Percentiles rank a stretch among this genome's conserved stretches.
These are phyloP conservation scores for Plasmodium adleri DNA, from an alignment of 169 alveolate genomes.

Conservation along the genomic window DNA sequence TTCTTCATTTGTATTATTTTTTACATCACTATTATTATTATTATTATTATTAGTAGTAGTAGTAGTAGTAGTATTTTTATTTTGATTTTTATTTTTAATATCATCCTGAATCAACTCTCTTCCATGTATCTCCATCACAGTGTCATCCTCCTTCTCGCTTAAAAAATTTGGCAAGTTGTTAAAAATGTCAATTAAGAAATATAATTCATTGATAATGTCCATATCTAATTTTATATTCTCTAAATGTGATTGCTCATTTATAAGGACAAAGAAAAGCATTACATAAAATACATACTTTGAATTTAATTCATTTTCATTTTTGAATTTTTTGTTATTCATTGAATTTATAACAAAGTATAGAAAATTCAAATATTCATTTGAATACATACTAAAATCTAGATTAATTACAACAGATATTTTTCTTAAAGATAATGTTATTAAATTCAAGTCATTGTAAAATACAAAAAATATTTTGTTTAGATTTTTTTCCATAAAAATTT, in stretches of 20 bases:
- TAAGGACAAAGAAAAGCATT: conserved; percentile 21
- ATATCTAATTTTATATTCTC: conserved; percentile 18
- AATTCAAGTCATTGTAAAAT: conserved; percentile 18
- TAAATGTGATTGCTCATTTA: conserved; percentile 23
- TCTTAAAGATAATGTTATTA: background rate
- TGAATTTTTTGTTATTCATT: background rate
- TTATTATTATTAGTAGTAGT: no score
- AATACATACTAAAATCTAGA: conserved; percentile 22
- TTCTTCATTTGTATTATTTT: no score
- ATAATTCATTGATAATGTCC: conserved; percentile 24
- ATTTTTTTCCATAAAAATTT: background rate
- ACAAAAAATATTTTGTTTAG: conserved; percentile 22
- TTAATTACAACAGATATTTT: conserved; percentile 9
- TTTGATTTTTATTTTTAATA: no score
- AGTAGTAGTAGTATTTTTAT: no score
- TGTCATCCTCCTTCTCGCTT: background rate
- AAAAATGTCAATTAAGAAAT: conserved; percentile 7
- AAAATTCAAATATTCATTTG: conserved; percentile 22
- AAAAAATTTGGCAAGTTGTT: background rate
- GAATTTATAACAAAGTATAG: conserved; percentile 4
- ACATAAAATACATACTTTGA: conserved; percentile 19
- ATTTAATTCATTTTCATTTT: background rate
- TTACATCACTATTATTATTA: no score
- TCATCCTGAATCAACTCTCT: no score
- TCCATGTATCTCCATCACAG: background rate